These are phyloP conservation scores for Poa pratensis DNA, from an alignment of 176 grass and related monocot genomes.

Conservation along the genomic window DNA sequence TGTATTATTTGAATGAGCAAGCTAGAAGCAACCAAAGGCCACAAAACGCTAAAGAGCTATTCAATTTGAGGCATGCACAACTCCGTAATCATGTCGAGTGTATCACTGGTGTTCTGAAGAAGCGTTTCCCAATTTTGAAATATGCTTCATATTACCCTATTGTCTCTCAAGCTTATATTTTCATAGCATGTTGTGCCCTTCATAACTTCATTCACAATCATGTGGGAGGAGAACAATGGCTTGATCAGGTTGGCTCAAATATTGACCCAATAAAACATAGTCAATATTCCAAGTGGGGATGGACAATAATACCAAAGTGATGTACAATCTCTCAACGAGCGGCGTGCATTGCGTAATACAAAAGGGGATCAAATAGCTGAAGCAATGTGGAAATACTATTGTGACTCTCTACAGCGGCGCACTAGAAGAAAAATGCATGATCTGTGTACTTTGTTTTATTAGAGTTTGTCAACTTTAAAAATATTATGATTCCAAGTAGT, in stretches of 20 bases:
- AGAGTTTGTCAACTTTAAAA: too few species aligned
- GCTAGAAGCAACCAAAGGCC: not conserved
- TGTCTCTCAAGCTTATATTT: not conserved
- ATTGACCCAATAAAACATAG: not conserved
- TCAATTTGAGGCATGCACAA: not conserved
- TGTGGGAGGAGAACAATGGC: not conserved
- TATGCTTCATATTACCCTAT: not conserved
- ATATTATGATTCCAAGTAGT: not conserved
- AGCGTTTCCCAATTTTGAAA: not conserved
- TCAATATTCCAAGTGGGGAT: not conserved
- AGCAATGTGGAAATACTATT: not conserved
- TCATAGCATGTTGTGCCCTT: not conserved
- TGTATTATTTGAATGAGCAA: not conserved
- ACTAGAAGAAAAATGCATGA: not conserved
- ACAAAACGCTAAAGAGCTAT: not conserved
- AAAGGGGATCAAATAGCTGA: too few species aligned
- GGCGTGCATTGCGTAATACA: not conserved
- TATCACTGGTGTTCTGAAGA: not conserved
- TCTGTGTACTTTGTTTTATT: not conserved
- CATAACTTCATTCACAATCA: not conserved
- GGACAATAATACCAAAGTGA: not conserved
- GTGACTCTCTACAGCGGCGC: not conserved
- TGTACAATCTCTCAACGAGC: not conserved
- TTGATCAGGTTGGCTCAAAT: not conserved
- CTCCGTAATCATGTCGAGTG: not conserved